Evolutionary conservation across 371 early-diverging fungal genomes (phyloP), one percentile per base, ranked within the genome.

Genomic region (Actinomortierella wolfii): DNA sequence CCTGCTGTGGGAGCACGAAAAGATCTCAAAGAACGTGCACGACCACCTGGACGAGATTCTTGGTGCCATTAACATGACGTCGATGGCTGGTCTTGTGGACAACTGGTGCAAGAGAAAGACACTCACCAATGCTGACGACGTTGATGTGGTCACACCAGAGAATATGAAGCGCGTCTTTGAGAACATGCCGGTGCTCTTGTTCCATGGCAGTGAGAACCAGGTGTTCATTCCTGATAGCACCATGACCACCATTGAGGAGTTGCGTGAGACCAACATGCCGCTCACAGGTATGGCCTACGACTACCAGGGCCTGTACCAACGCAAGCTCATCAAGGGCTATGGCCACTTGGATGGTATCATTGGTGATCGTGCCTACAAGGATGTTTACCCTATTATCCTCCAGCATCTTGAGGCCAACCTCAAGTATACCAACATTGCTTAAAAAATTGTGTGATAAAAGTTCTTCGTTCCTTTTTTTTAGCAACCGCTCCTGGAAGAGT

Each of bases 1-100:
- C 1, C 47, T 69, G 28, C 51, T 78, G n/a, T 78, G 65, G 65
- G 67, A 70, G 45, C 78, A 78, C 43, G 71, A 78, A 48, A 68
- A 75, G 61, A 29, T 78, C 25, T 66, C 57, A 43, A 69, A 75
- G 51, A 63, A 69, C 46, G 23, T 78, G 20, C 78, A 78, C 51
- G 71, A 78, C 45, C 57, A 78, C 51, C 54, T 63, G 44, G 60
- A 67, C 34, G 64, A 67, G 55, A 63, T 76, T 25, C 20, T 76
- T 45, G 76, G 76, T 18, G 55, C 59, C 4, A 56, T 78, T 51
- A 78, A 78, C 49, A 54, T 78, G 25, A 75, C 76, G 58, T 60
- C 78, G 1, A 23, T 78, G 46, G 41, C 39, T 23, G 66, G 66
- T 8, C 51, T 71, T 15, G 66, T 71, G 42, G 21, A 51, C 26